Evolutionary conservation across 2,329 filamentous ascomycete species (phyloP), one percentile per base, ranked within the genome.

Genomic region (Aspergillus carbonarius): DNA sequence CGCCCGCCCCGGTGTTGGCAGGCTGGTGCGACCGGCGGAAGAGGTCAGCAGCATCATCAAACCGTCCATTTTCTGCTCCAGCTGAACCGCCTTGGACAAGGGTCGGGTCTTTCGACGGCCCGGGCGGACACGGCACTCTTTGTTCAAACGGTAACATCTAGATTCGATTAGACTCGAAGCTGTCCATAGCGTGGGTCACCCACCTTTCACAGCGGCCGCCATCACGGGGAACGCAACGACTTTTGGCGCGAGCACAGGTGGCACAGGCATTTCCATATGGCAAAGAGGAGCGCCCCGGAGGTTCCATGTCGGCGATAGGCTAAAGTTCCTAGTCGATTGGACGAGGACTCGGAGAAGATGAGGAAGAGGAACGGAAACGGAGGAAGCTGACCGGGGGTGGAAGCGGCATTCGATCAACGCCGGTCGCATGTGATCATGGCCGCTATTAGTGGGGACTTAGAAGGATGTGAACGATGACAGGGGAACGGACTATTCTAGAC

Each of bases 171-270:
- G 17, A 23, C 17, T 13, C 32, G 42, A 35, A 39, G 9, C 30
- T 25, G n/a, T 20, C 27, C 10, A 23, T 3, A 32, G 7, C 8
- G 30, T 2, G 9, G 30, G 18, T 6, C 34, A 44, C 47, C 15
- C 25, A 65, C 64, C 64, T 66, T 18, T 63, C 60, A 44, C 65
- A 67, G 9, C 42, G 47, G 9, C 63, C 67, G 2, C 58, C 62
- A 3, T 65, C 60, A n/a, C 68, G 66, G 44, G 74, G 68, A 27
- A 77, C 70, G 59, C 78, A 80, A 64, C 77, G 78, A 66, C 76
- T 77, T 60, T 79, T 80, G 44, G 77, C 76, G 44, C 74, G 74
- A 35, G 71, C 70, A 58, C 78, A 80, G 35, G 71, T 74, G 42
- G 65, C 63, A 46, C 78, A 79, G 3, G 78, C 73, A 34, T 74